Percentiles rank a stretch among this genome's conserved stretches.
Evolutionary conservation across 139 green algal species (phyloP).

Genomic region (Chlamydomonas sp.): DNA sequence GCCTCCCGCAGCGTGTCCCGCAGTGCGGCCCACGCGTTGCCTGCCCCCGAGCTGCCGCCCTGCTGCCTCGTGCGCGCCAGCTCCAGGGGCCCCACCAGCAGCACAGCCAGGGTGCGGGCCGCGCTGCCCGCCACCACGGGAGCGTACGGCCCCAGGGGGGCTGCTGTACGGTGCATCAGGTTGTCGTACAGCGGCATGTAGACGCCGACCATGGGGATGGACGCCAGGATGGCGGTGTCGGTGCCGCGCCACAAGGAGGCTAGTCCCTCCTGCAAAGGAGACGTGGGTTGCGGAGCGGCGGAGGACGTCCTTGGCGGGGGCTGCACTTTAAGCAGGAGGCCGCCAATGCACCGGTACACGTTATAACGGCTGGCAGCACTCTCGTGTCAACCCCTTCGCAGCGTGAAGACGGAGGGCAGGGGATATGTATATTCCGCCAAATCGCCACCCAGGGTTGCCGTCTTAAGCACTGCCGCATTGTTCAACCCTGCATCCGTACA

Average conservation of each 20-base stretch:
- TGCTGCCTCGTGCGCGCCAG: constrained; percentile 84
- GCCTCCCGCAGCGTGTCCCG: constrained; percentile 14
- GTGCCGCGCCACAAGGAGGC: constrained; percentile 81
- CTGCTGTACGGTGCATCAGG: constrained; percentile 53
- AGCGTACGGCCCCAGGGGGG: constrained; percentile 39
- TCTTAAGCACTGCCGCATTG: too few species aligned
- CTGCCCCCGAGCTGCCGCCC: constrained; percentile 36
- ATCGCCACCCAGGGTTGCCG: too few species aligned
- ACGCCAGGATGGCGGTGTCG: constrained; percentile 76
- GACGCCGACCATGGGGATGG: constrained; percentile 90
- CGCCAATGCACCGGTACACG: too few species aligned
- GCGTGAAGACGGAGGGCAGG: too few species aligned
- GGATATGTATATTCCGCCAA: too few species aligned
- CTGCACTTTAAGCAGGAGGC: too few species aligned
- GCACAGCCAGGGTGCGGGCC: constrained; percentile 75
- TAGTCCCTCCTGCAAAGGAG: constrained; percentile 67
- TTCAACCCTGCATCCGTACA: too few species aligned
- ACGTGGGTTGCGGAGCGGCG: not conserved
- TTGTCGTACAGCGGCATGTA: constrained; percentile 97
- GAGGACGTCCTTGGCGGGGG: not conserved
- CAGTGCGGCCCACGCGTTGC: constrained; percentile 20
- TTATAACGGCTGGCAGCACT: too few species aligned
- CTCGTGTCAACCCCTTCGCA: too few species aligned
- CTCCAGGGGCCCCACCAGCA: constrained; percentile 86
- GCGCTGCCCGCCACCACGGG: constrained; percentile 76